phyloP scores from a whole-genome alignment of 2,329 filamentous ascomycete genomes.

The Geosmithia morbida region DNA sequence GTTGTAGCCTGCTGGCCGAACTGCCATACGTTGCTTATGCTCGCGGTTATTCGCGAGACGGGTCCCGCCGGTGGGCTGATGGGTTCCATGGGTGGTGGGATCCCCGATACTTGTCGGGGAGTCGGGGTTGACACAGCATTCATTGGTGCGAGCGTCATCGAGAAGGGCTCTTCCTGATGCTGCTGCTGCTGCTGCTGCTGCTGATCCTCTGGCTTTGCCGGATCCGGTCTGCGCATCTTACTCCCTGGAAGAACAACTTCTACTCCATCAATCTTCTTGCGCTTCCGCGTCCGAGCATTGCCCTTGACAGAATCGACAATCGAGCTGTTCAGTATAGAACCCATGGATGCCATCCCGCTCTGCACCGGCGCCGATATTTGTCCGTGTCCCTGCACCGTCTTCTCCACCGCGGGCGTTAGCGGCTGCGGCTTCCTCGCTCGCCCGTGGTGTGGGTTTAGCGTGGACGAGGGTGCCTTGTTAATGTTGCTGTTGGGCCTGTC shows the following conservation, averaged over 20 bases:
- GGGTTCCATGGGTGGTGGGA: conserved; percentile 13
- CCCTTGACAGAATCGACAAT: conserved; percentile 37
- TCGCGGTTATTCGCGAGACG: not conserved
- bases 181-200: not conserved
- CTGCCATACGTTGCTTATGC: not conserved
- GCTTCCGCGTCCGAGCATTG: conserved; percentile 29
- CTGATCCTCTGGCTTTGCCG: not conserved
- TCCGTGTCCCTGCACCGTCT: not conserved
- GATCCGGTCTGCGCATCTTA: not conserved
- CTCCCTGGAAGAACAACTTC: conserved; percentile 5
- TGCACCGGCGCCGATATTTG: not conserved
- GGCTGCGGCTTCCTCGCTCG: conserved; percentile 9
- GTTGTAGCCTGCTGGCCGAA: not conserved
- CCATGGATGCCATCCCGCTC: conserved; percentile 4
- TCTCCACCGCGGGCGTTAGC: not conserved
- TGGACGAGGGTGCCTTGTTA: conserved; percentile 6
- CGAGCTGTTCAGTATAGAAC: conserved; percentile 34
- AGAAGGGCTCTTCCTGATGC: not conserved
- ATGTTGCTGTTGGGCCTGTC: conserved; percentile 10
- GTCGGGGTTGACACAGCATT: not conserved
- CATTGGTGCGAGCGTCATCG: not conserved
- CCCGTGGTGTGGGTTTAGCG: conserved; percentile 21
- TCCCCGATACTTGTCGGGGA: not conserved
- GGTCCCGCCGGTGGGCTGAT: conserved; percentile 9
- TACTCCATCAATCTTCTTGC: conserved; percentile 28